phyloP scores from a whole-genome alignment of 306 rosid species.

The Glycine tomentella region DNA sequence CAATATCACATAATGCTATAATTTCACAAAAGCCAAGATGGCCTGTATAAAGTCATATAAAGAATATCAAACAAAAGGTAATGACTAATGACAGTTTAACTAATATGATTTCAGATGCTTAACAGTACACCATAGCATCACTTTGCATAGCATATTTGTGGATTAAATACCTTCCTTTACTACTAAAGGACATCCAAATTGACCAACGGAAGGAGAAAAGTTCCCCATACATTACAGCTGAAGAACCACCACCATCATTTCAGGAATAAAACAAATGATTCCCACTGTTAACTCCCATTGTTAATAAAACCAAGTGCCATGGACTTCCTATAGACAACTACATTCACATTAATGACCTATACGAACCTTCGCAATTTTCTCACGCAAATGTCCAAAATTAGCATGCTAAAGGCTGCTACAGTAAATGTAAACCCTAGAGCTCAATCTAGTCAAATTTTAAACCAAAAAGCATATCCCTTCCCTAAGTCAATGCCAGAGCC shows the following conservation, averaged over 20 bases:
- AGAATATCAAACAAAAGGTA: conserved; percentile 6
- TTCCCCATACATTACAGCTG: conserved; percentile 5
- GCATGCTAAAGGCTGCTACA: background rate
- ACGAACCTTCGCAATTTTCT: background rate
- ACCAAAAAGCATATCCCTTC: conserved; percentile 3
- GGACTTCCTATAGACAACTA: background rate
- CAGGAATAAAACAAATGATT: background rate
- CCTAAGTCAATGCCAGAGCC: background rate
- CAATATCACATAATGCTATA: conserved; percentile 12
- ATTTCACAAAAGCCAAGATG: conserved; percentile 6
- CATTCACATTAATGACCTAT: background rate
- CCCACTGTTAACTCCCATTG: background rate
- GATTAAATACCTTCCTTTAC: conserved; percentile 22
- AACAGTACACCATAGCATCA: conserved; percentile 31
- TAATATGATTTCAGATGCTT: conserved; percentile 19
- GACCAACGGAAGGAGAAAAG: background rate
- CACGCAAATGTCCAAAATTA: background rate
- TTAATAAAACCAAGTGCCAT: background rate
- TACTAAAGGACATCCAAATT: conserved; percentile 1
- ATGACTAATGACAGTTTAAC: conserved; percentile 9
- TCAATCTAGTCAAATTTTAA: background rate
- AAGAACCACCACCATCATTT: conserved; percentile 1
- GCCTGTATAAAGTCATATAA: background rate
- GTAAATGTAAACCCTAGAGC: background rate
- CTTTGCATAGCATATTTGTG: background rate